A percentile compares a stretch with the other conserved stretches of the same genome.
These are phyloP conservation scores for Hirschfeldia incana DNA, from an alignment of 345 rosid genomes.

Conservation along the genomic window DNA sequence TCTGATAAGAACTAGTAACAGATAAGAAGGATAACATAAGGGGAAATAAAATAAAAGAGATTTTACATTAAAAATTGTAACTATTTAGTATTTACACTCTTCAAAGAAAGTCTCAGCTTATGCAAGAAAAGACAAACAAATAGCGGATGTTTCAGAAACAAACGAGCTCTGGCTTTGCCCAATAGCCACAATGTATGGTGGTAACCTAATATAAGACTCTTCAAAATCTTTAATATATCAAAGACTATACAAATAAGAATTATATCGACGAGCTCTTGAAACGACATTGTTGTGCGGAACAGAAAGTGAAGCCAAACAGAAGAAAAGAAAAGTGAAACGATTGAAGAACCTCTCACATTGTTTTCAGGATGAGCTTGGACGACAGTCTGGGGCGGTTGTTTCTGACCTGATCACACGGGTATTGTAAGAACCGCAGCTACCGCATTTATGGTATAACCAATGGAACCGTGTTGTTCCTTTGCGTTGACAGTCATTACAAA, in stretches of 20 bases:
- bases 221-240: constrained; percentile 30
- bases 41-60: not conserved
- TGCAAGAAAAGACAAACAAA: constrained; percentile 6
- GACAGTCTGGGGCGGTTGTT: constrained; percentile 38
- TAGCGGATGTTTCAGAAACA: constrained; percentile 15
- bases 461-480: constrained; percentile 69
- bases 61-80: constrained; percentile 21
- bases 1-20: not conserved
- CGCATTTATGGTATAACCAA: constrained; percentile 86
- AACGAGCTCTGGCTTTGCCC: constrained; percentile 9
- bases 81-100: constrained; percentile 37
- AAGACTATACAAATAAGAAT: constrained; percentile 34
- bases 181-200: constrained; percentile 30
- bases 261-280: constrained; percentile 21
- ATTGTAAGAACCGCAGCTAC: constrained; percentile 74
- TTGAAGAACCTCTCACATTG: constrained; percentile 22
- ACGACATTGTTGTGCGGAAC: constrained; percentile 23
- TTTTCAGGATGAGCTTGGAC: constrained; percentile 40
- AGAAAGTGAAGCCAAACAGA: not conserved
- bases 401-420: constrained; percentile 69
- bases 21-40: not conserved
- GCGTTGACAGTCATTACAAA: constrained; percentile 77
- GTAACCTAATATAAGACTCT: constrained; percentile 33
- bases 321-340: not conserved
- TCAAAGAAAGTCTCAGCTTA: constrained; percentile 19